Evolutionary conservation across 768 basidiomycete species (phyloP), one percentile per base, ranked within the genome.

Genomic region (Suillus decipiens): DNA sequence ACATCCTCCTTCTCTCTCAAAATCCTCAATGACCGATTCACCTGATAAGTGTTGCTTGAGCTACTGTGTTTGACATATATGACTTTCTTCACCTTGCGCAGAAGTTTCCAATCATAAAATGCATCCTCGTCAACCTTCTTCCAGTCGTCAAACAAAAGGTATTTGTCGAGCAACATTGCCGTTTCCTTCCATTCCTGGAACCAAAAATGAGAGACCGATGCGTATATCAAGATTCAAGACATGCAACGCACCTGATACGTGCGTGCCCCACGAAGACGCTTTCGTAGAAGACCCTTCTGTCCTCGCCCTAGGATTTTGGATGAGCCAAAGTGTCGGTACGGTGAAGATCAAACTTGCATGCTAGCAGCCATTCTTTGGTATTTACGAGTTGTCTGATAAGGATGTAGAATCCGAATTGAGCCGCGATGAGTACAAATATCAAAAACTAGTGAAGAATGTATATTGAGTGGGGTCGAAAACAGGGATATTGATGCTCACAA

Each of bases 301-400:
- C 96, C 96, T 60, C 93, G 79, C 93, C 95, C 93, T 95, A 39
- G 43, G 15, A 4, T 31, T 41, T 57, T 24, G 14, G 14, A 63
- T 28, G 39, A 53, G 43, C n/a, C 64, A 19, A 63, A 59, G 19
- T 65, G 3, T 59, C n/a, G 11, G 61, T 42, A 34, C 2, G n/a
- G 47, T 2, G 62, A 41, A 22, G 15, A 54, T n/a, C 28, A 12
- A 47, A 73, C 80, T 67, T 72, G 95, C 95, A 98, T 54, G 94
- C 94, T 31, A 89, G 86, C 50, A 96, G 73, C 86, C 89, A 98
- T 77, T 99, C 96, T 72, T 97, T 93, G 5, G 92, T 84, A 71
- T 98, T 98, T 48, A 99, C 97, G 19, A 96, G 70, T 73, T 99
- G 96, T 17, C 96, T 82, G 54, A 95, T 92, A 41, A 93, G 66